phyloP scores from a whole-genome alignment of 345 rosid genomes.

The Cardamine resedifolia region DNA sequence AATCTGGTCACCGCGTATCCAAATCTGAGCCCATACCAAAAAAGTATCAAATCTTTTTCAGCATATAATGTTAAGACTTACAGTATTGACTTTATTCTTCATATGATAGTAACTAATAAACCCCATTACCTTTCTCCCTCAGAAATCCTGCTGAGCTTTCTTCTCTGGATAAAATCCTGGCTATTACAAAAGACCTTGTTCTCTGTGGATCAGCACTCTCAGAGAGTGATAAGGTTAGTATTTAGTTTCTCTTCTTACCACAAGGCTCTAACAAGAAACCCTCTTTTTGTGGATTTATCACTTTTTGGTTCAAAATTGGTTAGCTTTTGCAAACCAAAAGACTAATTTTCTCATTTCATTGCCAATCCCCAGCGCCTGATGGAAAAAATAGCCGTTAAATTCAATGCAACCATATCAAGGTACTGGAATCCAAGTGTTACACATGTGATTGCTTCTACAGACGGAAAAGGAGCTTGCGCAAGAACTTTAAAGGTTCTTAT shows the following conservation, averaged over 20 bases:
- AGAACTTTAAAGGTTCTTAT: constrained; percentile 84
- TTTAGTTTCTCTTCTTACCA: constrained; percentile 5
- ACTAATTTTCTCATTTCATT: constrained; percentile 3
- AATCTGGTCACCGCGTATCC: constrained; percentile 23
- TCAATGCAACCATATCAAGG: constrained; percentile 61
- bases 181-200: constrained; percentile 47
- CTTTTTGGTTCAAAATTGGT: background rate
- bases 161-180: constrained; percentile 30
- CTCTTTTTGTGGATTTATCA: background rate
- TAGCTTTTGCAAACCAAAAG: background rate
- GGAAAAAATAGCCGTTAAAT: constrained; percentile 53
- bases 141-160: constrained; percentile 44
- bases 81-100: background rate
- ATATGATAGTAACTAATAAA: background rate
- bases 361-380: constrained; percentile 48
- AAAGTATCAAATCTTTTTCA: constrained; percentile 9
- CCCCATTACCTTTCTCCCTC: constrained; percentile 21
- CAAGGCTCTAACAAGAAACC: background rate
- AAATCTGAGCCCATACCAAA: constrained; percentile 12
- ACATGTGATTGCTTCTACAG: constrained; percentile 80
- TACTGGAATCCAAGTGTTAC: constrained; percentile 79
- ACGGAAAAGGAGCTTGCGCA: constrained; percentile 66
- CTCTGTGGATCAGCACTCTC: constrained; percentile 91
- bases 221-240: constrained; percentile 71
- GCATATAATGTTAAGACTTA: background rate